Percentiles rank a stretch among this genome's conserved stretches.
Evolutionary conservation across 2,329 filamentous ascomycete species (phyloP).

Genomic region (Xylaria sp.): DNA sequence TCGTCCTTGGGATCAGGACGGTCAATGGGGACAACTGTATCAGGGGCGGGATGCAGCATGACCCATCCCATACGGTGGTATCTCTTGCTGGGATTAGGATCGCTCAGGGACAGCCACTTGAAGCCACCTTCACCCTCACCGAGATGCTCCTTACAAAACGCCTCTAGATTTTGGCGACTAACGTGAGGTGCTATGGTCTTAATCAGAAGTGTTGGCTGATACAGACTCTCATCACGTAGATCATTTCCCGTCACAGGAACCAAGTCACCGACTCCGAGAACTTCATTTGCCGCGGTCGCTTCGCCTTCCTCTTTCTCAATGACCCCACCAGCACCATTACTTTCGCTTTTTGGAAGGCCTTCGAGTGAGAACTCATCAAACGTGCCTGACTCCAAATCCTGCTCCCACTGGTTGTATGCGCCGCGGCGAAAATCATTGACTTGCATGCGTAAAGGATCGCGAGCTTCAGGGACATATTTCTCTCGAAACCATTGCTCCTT

Average conservation of each 20-base stretch:
- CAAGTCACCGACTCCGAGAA: constrained; percentile 90
- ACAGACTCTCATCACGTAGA: constrained; percentile 86
- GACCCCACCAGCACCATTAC: constrained; percentile 83
- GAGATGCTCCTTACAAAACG: constrained; percentile 92
- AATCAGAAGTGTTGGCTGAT: constrained; percentile 92
- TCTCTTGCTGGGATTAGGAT: constrained; percentile 95
- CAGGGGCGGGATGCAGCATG: constrained; percentile 84
- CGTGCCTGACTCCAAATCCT: constrained; percentile 81
- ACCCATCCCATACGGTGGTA: constrained; percentile 99
- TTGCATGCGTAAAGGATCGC: constrained; percentile 77
- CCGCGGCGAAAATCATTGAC: constrained; percentile 82
- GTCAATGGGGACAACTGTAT: constrained; percentile 72
- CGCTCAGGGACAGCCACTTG: constrained; percentile 94
- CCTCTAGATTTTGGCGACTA: constrained; percentile 90
- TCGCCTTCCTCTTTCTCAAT: constrained; percentile 97
- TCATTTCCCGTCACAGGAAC: constrained; percentile 86
- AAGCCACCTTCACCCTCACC: constrained; percentile 92
- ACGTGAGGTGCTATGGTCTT: constrained; percentile 98
- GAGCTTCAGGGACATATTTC: constrained; percentile 86
- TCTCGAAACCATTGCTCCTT: constrained; percentile 98
- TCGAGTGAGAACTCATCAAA: constrained; percentile 97
- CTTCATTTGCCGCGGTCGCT: constrained; percentile 88
- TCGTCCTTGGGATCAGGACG: constrained; percentile 79
- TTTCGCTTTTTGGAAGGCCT: constrained; percentile 92
- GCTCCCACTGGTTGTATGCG: constrained; percentile 87